Conservation (phyloP, 2,329 filamentous ascomycete species). For the Cladophialophora carrionii region DNA sequence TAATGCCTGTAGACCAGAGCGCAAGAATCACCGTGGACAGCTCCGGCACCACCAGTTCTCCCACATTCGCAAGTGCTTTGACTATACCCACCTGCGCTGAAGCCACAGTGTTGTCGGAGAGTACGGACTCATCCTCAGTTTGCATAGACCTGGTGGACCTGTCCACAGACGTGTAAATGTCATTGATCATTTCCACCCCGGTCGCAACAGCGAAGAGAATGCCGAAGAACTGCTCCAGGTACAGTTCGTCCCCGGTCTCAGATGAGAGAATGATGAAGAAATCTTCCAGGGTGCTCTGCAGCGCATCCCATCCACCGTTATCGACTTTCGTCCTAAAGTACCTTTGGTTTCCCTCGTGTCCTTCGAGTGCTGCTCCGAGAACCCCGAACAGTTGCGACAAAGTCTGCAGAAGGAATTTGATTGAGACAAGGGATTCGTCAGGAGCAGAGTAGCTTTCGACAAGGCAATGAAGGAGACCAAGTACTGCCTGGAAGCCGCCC, state of each 20-base stretch:
- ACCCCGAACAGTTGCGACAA: slow-evolving; percentile 62
- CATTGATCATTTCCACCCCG: slow-evolving; percentile 73
- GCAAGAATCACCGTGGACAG: slow-evolving; percentile 35
- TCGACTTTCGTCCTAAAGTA: slow-evolving; percentile 80
- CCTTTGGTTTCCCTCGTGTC: slow-evolving; percentile 81
- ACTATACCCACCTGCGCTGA: slow-evolving; percentile 22
- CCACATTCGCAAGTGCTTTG: slow-evolving; percentile 31
- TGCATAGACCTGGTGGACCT: slow-evolving; percentile 14
- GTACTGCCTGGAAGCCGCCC: slow-evolving; percentile 73
- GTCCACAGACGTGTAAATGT: slow-evolving; percentile 55
- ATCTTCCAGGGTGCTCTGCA: slow-evolving; percentile 65
- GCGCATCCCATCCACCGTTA: slow-evolving; percentile 74
- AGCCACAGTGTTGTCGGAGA: slow-evolving; percentile 17
- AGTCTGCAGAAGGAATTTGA: slow-evolving; percentile 64
- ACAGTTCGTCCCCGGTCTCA: slow-evolving; percentile 42
- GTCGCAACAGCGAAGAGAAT: slow-evolving; percentile 79
- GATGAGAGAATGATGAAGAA: slow-evolving; percentile 22
- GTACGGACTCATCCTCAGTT: slow-evolving; percentile 12
- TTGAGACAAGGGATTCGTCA: slow-evolving; percentile 34
- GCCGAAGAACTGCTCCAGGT: slow-evolving; percentile 80
- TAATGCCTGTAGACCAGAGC: slow-evolving; percentile 33
- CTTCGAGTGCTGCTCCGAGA: slow-evolving; percentile 72
- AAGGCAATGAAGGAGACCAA: slow-evolving; percentile 70
- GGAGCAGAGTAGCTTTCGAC: slow-evolving; percentile 71
- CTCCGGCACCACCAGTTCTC: slow-evolving; percentile 38